phyloP scores from a whole-genome alignment of 495 filamentous ascomycete genomes.

The Tuber umbilicatum region DNA sequence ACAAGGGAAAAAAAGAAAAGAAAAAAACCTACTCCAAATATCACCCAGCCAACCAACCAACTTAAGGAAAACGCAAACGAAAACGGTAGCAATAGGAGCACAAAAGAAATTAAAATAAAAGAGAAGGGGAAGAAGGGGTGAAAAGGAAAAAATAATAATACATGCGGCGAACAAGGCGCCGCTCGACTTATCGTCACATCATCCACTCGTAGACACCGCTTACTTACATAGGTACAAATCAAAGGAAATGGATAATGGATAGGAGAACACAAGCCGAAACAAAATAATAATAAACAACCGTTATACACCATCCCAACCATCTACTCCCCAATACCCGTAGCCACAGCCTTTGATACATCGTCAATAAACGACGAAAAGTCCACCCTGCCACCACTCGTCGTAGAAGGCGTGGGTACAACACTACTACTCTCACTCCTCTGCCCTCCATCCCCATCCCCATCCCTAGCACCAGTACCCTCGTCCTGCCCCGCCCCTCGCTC shows the following conservation, averaged over 20 bases:
- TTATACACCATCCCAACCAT: conserved; percentile 8
- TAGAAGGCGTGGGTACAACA: conserved; percentile 15
- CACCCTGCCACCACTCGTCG: conserved; percentile 18
- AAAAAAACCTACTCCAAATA: not conserved
- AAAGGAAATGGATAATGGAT: not conserved
- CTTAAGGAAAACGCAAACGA: not conserved
- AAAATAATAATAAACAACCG: conserved; percentile 8
- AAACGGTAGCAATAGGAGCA: not conserved
- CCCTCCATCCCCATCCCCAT: not conserved
- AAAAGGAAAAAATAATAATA: not conserved
- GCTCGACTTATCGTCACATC: not conserved
- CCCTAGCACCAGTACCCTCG: not conserved
- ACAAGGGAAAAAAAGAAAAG: not conserved
- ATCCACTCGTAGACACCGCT: not conserved
- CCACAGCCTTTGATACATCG: conserved; percentile 25
- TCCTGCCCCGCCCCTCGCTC: not conserved
- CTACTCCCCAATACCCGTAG: not conserved
- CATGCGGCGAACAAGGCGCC: not conserved
- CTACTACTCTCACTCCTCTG: conserved; percentile 29
- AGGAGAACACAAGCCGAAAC: not conserved
- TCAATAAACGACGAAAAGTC: conserved; percentile 36
- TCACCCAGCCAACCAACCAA: not conserved
- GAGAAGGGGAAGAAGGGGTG: not conserved
- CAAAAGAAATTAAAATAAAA: not conserved
- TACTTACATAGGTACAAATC: not conserved